A percentile compares a stretch with the other conserved stretches of the same genome.
phyloP scores from a whole-genome alignment of 2,329 filamentous ascomycete genomes.

The Hypoxylon sp. region DNA sequence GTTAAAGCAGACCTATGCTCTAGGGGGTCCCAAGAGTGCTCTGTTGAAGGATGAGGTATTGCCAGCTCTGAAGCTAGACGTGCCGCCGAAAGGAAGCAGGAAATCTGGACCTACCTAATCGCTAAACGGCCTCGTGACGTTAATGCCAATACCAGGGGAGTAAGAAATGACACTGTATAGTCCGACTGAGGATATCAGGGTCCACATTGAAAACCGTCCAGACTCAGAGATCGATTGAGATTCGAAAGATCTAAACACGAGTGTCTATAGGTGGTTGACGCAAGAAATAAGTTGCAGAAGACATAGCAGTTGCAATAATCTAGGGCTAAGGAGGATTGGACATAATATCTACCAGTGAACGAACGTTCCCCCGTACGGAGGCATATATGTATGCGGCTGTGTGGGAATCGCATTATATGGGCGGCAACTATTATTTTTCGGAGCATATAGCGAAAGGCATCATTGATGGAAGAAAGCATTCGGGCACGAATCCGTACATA shows the following conservation, averaged over 20 bases:
- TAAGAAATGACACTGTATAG: not conserved
- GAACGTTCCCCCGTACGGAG: not conserved
- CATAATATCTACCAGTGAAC: not conserved
- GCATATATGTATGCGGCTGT: constrained; percentile 1
- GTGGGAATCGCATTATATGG: constrained; percentile 26
- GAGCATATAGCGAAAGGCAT: constrained; percentile 24
- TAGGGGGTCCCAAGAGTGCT: constrained; percentile 7
- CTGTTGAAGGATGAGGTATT: constrained; percentile 26
- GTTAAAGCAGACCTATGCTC: constrained; percentile 57
- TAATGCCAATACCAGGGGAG: not conserved
- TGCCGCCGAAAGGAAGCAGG: constrained; percentile 37
- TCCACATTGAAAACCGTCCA: not conserved
- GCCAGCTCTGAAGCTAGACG: constrained; percentile 42
- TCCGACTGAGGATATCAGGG: not conserved
- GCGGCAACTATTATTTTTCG: constrained; percentile 15
- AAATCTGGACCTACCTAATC: not conserved
- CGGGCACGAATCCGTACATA: constrained; percentile 25
- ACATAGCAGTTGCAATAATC: not conserved
- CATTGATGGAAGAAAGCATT: constrained; percentile 28
- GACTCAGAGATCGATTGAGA: constrained; percentile 2
- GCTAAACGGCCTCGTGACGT: not conserved
- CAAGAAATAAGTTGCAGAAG: not conserved
- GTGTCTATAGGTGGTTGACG: not conserved
- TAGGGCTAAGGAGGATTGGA: not conserved
- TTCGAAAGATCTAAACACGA: constrained; percentile 7